These are phyloP conservation scores for Rosa persica DNA, from an alignment of 306 rosid genomes.

Conservation along the genomic window DNA sequence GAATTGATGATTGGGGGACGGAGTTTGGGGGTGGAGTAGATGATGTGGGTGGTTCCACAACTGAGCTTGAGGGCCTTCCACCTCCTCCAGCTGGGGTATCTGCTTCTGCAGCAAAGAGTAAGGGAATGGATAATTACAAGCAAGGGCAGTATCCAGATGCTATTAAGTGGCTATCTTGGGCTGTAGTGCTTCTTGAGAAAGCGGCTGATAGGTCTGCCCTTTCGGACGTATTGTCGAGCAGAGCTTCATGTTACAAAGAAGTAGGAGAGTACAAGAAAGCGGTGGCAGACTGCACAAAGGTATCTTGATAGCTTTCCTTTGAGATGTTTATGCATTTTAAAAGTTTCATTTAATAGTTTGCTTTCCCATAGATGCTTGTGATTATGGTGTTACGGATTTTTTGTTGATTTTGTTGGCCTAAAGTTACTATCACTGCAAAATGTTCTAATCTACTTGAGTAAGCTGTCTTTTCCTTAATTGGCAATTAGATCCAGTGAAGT, in stretches of 20 bases:
- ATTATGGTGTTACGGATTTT: background rate
- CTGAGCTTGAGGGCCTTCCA: conserved; percentile 96
- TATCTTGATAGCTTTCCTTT: conserved; percentile 25
- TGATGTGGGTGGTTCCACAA: conserved; percentile 68
- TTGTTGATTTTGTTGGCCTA: background rate
- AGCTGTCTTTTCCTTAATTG: background rate
- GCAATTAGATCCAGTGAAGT: background rate
- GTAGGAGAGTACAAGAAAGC: conserved; percentile 99
- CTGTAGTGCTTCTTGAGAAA: conserved; percentile 75
- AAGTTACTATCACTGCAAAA: conserved; percentile 6
- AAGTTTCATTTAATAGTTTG: background rate
- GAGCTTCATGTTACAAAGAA: conserved; percentile 98
- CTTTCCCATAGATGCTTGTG: background rate
- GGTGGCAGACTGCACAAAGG: conserved; percentile 97
- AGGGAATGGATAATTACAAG: conserved; percentile 91
- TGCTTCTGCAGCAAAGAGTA: conserved; percentile 68
- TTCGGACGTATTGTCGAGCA: conserved; percentile 71
- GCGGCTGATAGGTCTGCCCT: conserved; percentile 51
- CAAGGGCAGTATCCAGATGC: conserved; percentile 98
- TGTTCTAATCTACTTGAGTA: background rate
- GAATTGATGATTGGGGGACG: conserved; percentile 78
- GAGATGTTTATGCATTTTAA: background rate
- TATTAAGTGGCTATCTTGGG: conserved; percentile 98
- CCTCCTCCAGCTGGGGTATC: conserved; percentile 94
- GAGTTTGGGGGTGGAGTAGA: conserved; percentile 68